Base-by-base conservation (phyloP, 1,284 basidiomycete species). In the Sanghuangporus baumii region DNA sequence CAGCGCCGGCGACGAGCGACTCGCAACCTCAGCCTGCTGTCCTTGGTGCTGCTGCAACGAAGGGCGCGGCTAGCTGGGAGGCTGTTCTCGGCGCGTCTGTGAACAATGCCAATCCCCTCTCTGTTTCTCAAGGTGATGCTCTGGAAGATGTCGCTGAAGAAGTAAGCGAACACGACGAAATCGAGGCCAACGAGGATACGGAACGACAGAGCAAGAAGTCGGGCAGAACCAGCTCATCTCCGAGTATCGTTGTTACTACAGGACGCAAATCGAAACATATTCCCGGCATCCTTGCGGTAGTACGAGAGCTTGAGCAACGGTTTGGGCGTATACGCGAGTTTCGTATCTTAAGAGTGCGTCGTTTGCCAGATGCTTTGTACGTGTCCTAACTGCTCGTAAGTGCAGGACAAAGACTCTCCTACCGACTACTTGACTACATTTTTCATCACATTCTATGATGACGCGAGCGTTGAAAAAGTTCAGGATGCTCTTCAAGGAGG, bases 321-420 rank as follows among this genome's bases (percentile, higher is more conserved):
- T 63, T 63, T 38, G 62, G 62, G 14, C 31, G 38, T 16, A 36
- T 63, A 18, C 23, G 41, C 8, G 62, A 63, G 5, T 63, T 63
- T 41, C 52, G 37, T 8, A 16, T 55, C 16, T 48, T 59, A 6
- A 50, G 51, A 9, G 62, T 63, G 18, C 26, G 57, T 40, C 31
- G 40, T 37, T 20, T 6, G 3, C 36, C 18, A 31, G 6, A 16
- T 11, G 4, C 14, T 37, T 31, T 40, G 18, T 34, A 7, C 18
- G 16, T 46, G n/a, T n/a, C 16, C 43, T 56, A 14, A 7, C 37
- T 26, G 36, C 7, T 26, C 16, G 6, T 23, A 37, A 36, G 16
- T n/a, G 50, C 14, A 63, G 62, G 62, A 63, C 46, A 63, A 59
- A 55, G 62, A 63, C 38, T 43, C 47, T 6, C 62, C 57, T 16